Conservation (phyloP, 164 flowering plant species). For the Vitis rupestris region DNA sequence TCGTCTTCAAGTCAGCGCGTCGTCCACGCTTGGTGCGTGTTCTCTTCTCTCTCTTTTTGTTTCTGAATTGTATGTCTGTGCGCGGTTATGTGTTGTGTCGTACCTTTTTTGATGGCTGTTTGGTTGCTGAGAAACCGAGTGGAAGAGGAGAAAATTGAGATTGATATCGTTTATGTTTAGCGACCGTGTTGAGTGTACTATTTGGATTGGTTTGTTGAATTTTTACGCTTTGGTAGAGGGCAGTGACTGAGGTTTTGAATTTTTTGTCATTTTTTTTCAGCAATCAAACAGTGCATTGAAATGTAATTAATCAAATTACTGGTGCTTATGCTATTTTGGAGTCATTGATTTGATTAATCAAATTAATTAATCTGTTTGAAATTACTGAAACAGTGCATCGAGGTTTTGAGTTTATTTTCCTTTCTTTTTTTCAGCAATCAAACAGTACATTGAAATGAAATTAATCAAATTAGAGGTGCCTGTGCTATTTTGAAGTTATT, state of each 20-base stretch:
- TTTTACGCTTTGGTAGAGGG: neutral
- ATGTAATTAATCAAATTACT: no score
- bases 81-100: neutral
- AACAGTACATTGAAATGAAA: no score
- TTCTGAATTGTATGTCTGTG: neutral
- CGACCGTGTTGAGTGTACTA: no score
- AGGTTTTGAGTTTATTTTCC: neutral
- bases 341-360: no score
- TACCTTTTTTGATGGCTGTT: neutral
- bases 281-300: neutral
- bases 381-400: neutral
- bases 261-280: neutral
- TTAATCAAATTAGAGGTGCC: no score
- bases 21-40: slow-evolving; percentile 29
- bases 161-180: neutral
- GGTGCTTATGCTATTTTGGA: no score
- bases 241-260: neutral
- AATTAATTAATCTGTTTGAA: no score
- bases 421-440: neutral
- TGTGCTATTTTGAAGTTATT: no score
- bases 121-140: neutral
- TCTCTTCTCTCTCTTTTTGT: slow-evolving; percentile 1
- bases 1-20: slow-evolving; percentile 30
- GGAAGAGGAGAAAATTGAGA: neutral
- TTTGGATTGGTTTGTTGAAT: no score